Base-by-base conservation (phyloP, 192 early-diverging fungal genomes). In the Endogone sp. region DNA sequence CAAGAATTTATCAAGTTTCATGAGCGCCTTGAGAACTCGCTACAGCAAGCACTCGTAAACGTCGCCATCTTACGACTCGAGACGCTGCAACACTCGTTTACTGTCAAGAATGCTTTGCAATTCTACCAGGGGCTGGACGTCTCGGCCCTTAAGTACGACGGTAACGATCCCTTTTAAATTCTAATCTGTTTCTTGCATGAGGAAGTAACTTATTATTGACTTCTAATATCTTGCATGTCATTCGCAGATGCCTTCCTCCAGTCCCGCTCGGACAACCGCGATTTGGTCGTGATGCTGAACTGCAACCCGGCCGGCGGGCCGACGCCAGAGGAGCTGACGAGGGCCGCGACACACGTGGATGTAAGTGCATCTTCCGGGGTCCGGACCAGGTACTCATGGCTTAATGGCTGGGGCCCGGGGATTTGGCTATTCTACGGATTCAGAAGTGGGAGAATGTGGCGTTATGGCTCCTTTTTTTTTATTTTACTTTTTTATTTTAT, bases 1-100 rank as follows among this genome's bases (percentile, higher is more conserved):
- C 81, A 88, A 56, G 94, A 98, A 75, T 96, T 96, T 71, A 81
- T 92, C 27, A 85, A 91, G 57, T 96, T 98, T 74, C 85, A 86
- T 20, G 72, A 83, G 20, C 82, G 90, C 57, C 79, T 98, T 4
- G 77, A 78, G 3, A 76, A 85, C 63, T 95, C 96, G 9, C 56
- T 94, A 3, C 94, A 96, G 75, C 86, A 85, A 44, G 81, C 87
- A 28, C 76, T 94, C 63, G 81, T 86, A 3, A 81, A 87, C 54
- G 75, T 89, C 25, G 88, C 90, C 63, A 73, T 90, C 22, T 72
- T 86, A 30, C 87, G 92, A 13, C 75, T 89, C 29, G 91, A 94
- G 64, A 70, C 80, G 44, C 56, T 90, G 54, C 75, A 76, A 55
- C 71, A 76, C 4, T 78, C 81, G 21, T 79, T 81, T 68, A 75